Evolutionary conservation across 1,139 yeast genomes (phyloP).

Genomic region (Pichia sp.): DNA sequence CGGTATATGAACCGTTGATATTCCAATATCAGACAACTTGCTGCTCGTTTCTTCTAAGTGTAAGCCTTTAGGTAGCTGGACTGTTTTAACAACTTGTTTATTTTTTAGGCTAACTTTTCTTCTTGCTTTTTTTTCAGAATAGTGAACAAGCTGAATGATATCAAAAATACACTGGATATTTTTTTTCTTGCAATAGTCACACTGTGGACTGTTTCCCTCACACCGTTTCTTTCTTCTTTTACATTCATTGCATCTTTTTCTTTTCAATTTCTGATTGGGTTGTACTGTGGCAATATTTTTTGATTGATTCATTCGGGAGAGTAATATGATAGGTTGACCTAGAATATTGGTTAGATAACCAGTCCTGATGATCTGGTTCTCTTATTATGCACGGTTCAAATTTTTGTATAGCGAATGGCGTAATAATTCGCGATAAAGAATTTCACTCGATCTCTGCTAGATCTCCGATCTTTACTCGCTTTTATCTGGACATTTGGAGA

Average conservation of each 20-base stretch:
- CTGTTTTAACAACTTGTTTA: not conserved
- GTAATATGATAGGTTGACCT: too few relatives aligned
- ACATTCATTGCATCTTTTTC: constrained; percentile 8
- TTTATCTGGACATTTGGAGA: too few relatives aligned
- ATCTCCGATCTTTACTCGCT: too few relatives aligned
- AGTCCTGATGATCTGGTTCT: too few relatives aligned
- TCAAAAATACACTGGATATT: not conserved
- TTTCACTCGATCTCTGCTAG: too few relatives aligned
- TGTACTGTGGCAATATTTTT: not conserved
- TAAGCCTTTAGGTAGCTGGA: not conserved
- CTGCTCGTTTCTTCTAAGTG: not conserved
- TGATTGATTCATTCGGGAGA: too few relatives aligned
- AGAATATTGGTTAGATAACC: too few relatives aligned
- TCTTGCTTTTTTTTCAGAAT: not conserved
- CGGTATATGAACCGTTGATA: not conserved
- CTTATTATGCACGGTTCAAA: too few relatives aligned
- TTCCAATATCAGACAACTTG: not conserved
- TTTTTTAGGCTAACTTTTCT: not conserved
- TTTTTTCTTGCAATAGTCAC: constrained; percentile 3
- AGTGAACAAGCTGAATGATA: not conserved
- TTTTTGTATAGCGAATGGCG: too few relatives aligned
- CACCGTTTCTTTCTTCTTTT: constrained; percentile 8
- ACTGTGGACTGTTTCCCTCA: not conserved
- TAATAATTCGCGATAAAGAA: too few relatives aligned
- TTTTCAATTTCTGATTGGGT: not conserved